phyloP scores from a whole-genome alignment of 139 green algal genomes.

The Chlorella sorokiniana region DNA sequence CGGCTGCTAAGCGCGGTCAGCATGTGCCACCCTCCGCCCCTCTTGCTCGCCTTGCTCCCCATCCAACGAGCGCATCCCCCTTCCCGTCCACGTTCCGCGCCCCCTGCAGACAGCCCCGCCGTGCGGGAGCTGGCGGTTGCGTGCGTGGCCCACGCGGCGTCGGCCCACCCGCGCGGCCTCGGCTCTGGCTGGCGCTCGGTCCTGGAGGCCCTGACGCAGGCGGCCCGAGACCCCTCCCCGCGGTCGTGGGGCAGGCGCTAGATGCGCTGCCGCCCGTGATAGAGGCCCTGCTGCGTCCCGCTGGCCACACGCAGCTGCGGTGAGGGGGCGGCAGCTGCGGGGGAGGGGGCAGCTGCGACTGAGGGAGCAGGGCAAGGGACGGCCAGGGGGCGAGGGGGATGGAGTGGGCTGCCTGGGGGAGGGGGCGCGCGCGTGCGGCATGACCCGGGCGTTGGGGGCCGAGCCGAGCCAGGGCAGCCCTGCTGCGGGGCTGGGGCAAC shows the following conservation, averaged over 20 bases:
- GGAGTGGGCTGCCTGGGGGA: no score
- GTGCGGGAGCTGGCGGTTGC: constrained; percentile 98
- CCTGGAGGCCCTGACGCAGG: constrained; percentile 36
- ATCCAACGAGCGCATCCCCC: no score
- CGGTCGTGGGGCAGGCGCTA: constrained; percentile 66
- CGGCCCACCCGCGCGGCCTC: constrained; percentile 86
- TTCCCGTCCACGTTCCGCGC: background rate
- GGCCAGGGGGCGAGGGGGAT: no score
- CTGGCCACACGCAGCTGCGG: constrained; percentile 10
- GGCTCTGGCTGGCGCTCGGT: constrained; percentile 97
- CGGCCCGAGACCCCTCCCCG: constrained; percentile 52
- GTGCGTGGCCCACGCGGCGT: constrained; percentile 84
- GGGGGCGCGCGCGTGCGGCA: no score
- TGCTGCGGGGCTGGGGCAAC: no score
- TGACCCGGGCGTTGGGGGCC: no score
- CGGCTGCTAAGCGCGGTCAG: no score
- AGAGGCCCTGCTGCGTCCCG: constrained; percentile 57
- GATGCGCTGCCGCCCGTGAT: constrained; percentile 64
- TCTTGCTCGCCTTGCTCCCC: background rate
- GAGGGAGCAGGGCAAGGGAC: no score
- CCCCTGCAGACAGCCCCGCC: constrained; percentile 65
- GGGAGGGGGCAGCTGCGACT: no score
- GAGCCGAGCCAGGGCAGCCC: no score
- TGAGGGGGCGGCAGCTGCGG: constrained; percentile 4
- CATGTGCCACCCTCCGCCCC: no score